Conservation (phyloP, 768 basidiomycete species). For the Rhizopogon sp. region DNA sequence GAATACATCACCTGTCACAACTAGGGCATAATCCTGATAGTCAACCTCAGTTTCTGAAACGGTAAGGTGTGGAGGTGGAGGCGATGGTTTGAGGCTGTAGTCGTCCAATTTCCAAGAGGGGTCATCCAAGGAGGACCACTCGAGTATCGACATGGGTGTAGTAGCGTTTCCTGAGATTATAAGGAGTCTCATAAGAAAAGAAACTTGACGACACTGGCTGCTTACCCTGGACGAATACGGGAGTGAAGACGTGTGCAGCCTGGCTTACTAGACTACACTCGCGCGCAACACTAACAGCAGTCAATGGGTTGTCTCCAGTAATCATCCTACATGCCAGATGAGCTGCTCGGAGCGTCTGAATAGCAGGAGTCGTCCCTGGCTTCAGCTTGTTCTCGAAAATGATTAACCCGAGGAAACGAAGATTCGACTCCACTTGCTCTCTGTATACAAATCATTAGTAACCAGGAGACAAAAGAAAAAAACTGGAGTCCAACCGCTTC, state of each 20-base stretch:
- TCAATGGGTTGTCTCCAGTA: slow-evolving; percentile 95
- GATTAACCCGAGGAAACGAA: slow-evolving; percentile 90
- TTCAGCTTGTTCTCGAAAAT: slow-evolving; percentile 99
- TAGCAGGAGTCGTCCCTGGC: slow-evolving; percentile 84
- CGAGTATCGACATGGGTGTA: slow-evolving; percentile 56
- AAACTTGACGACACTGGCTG: neutral
- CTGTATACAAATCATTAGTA: slow-evolving; percentile 32
- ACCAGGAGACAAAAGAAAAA: slow-evolving; percentile 2
- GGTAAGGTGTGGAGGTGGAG: slow-evolving; percentile 65
- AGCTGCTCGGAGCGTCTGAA: slow-evolving; percentile 81
- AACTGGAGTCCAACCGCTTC: slow-evolving; percentile 59
- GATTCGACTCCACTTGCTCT: slow-evolving; percentile 88
- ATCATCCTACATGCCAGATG: slow-evolving; percentile 97
- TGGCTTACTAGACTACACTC: slow-evolving; percentile 89
- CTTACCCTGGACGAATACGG: slow-evolving; percentile 70
- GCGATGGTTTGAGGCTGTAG: slow-evolving; percentile 79
- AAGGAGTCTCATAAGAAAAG: slow-evolving; percentile 1
- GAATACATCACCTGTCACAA: slow-evolving; percentile 93
- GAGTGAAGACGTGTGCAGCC: slow-evolving; percentile 84
- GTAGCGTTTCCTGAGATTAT: slow-evolving; percentile 44
- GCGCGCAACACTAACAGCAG: slow-evolving; percentile 93
- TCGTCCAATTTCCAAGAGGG: slow-evolving; percentile 77
- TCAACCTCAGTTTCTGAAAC: slow-evolving; percentile 68
- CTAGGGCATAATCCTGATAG: slow-evolving; percentile 86
- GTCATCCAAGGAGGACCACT: slow-evolving; percentile 94